phyloP scores from a whole-genome alignment of 352 stramenopile genomes.

The Phytopythium litorale region DNA sequence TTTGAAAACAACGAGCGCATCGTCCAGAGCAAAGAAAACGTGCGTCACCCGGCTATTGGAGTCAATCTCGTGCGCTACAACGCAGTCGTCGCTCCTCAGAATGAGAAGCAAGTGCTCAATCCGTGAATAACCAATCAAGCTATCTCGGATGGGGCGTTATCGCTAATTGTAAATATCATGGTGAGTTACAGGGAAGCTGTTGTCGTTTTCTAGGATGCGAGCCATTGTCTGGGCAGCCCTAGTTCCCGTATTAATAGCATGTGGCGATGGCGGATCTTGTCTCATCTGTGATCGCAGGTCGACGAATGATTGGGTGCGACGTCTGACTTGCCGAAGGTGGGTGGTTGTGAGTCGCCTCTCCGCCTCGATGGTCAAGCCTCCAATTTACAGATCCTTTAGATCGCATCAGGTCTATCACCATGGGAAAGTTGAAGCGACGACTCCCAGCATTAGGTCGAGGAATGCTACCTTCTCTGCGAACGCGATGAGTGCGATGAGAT shows the following conservation, averaged over 20 bases:
- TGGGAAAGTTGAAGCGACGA: neutral
- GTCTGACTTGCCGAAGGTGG: neutral
- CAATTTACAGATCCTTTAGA: neutral
- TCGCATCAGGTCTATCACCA: neutral
- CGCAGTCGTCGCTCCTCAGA: neutral
- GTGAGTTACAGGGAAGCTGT: neutral
- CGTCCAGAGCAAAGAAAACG: neutral
- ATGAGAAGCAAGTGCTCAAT: neutral
- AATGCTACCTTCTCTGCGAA: neutral
- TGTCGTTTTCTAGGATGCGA: neutral
- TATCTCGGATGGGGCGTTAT: neutral
- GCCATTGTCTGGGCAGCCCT: neutral
- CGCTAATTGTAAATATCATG: neutral
- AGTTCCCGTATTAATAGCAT: neutral
- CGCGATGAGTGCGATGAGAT: neutral
- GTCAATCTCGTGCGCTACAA: neutral
- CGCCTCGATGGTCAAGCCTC: neutral
- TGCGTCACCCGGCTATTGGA: neutral
- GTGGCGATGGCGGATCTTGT: neutral
- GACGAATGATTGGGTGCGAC: neutral
- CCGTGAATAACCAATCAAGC: neutral
- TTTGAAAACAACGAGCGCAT: neutral
- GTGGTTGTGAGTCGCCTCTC: neutral
- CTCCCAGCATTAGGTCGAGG: neutral
- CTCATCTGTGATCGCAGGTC: neutral